Evolutionary conservation across 1,284 basidiomycete genomes (phyloP).

Genomic region (Paramarasmius palmivorus): DNA sequence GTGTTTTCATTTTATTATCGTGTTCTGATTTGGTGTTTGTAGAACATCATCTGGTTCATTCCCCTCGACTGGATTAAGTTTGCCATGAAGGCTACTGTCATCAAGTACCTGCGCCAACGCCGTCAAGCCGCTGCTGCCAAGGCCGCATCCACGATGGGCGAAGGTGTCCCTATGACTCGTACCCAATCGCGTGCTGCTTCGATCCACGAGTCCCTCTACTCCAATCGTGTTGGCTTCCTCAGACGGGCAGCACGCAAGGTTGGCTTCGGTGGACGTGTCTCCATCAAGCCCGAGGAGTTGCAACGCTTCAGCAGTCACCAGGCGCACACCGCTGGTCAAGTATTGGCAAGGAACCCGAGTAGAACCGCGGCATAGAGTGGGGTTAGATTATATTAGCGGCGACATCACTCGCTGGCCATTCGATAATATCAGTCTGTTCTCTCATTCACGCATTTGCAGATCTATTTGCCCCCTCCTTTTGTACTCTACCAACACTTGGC

Average conservation of each 20-base stretch:
- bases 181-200: slow-evolving; percentile 90
- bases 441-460: not conserved
- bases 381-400: slow-evolving; percentile 9
- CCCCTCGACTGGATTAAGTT: slow-evolving; percentile 97
- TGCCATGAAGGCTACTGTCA: slow-evolving; percentile 89
- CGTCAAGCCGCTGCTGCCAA: slow-evolving; percentile 49
- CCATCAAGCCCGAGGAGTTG: slow-evolving; percentile 81
- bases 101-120: slow-evolving; percentile 79
- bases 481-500: no score
- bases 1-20: not conserved
- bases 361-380: slow-evolving; percentile 43
- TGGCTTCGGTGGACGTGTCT: slow-evolving; percentile 80
- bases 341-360: slow-evolving; percentile 78
- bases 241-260: slow-evolving; percentile 83
- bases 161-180: slow-evolving; percentile 79
- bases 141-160: slow-evolving; percentile 40
- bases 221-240: slow-evolving; percentile 89
- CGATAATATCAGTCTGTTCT: not conserved
- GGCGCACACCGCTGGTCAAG: slow-evolving; percentile 73
- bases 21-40: slow-evolving; percentile 12
- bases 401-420: no score
- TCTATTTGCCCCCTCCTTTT: no score
- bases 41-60: slow-evolving; percentile 94
- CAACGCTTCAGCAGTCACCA: slow-evolving; percentile 85
- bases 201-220: slow-evolving; percentile 92